A percentile compares a stretch with the other conserved stretches of the same genome.
These are phyloP conservation scores for Trametes versicolor DNA, from an alignment of 1,284 basidiomycete genomes.

Conservation along the genomic window DNA sequence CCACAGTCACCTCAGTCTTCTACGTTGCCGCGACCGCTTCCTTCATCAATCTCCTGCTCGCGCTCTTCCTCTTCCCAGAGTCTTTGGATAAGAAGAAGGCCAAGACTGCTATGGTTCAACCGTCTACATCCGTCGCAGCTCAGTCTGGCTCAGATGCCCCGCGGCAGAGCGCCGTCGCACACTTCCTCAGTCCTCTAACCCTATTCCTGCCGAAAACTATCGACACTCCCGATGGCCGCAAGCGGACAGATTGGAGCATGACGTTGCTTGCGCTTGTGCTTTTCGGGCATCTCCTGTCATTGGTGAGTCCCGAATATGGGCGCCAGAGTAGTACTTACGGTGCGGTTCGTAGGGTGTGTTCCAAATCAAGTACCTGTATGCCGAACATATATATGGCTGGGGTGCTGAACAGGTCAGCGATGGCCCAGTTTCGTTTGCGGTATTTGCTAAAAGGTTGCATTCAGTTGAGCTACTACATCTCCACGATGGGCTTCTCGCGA, in stretches of 20 bases:
- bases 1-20: conserved; percentile 64
- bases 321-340: conserved; percentile 12
- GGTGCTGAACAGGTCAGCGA: conserved; percentile 56
- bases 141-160: conserved; percentile 21
- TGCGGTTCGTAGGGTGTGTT: conserved; percentile 56
- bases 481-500: conserved; percentile 59
- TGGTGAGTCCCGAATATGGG: conserved; percentile 46
- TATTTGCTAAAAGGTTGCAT: not conserved
- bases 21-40: conserved; percentile 61
- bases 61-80: conserved; percentile 73
- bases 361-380: conserved; percentile 70
- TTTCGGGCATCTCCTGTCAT: conserved; percentile 56
- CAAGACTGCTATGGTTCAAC: conserved; percentile 42
- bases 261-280: conserved; percentile 58
- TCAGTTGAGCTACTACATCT: conserved; percentile 72
- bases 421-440: too few relatives aligned
- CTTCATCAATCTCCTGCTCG: conserved; percentile 58
- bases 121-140: conserved; percentile 42
- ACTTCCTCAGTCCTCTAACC: conserved; percentile 58
- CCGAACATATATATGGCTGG: conserved; percentile 66
- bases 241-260: conserved; percentile 65
- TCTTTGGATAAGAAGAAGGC: conserved; percentile 59
- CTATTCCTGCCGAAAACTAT: conserved; percentile 63
- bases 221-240: conserved; percentile 44
- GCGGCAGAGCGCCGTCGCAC: conserved; percentile 41